Base-by-base conservation (phyloP, 2,329 filamentous ascomycete species). In the Pseudogymnoascus sp. region DNA sequence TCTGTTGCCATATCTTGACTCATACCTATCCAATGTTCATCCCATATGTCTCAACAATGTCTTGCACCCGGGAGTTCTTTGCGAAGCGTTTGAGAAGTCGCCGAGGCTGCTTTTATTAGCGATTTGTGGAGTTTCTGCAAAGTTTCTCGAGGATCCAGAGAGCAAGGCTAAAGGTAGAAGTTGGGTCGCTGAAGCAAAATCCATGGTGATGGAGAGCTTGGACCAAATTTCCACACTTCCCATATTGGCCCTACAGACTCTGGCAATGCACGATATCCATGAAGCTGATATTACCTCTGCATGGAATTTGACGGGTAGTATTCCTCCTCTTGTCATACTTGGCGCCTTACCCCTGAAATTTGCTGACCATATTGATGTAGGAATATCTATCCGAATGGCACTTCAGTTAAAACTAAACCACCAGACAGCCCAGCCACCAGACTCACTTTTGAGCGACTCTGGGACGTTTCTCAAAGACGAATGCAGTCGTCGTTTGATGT, bases 371-470 rank as follows among this genome's bases (percentile, higher is more conserved):
- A 41, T n/a, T 5, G 33, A 5, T 61, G 14, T 9, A 61, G 59
- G 59, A 25, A 52, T 61, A 40, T 61, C 59, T 21, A 61, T 61
- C n/a, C 59, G 59, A 28, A 61, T 61, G 59, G 59, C 59, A 18
- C 59, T 61, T 43, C 59, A 45, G 8, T 52, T 61, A 11, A 61
- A 61, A 43, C 21, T 61, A 14, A 61, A 61, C 23, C 9, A 31
- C 14, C 59, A 38, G 12, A 3, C 28, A 9, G 12, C 21, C 18
- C 33, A 21, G 12, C 28, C 6, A 23, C 8, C 25, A 31, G 21
- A 28, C 31, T 25, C 59, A 18, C 12, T 31, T 12, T 31, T 31
- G 59, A 61, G 16, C 6, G n/a, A 45, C 7, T 31, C 59, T 9
- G 38, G 23, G 16, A 18, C 38, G 16, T 61, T 61, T 61, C 59